Evolutionary conservation across 108 stramenopile species (phyloP).

Genomic region (Mediolabrus comicus): DNA sequence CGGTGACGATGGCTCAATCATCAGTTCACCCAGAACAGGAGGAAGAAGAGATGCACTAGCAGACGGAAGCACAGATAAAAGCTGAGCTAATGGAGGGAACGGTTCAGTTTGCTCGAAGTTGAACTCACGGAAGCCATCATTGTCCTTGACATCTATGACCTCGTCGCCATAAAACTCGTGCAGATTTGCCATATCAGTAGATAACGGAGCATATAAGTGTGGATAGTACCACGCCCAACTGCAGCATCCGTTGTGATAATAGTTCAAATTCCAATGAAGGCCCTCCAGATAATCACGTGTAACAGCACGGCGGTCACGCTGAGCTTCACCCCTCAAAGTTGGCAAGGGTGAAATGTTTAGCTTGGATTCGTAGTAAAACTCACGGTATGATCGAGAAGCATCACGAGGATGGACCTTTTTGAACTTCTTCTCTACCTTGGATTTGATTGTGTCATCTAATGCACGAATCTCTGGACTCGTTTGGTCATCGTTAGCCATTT

Average conservation of each 20-base stretch:
- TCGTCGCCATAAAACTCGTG: constrained; percentile 72
- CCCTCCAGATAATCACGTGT: constrained; percentile 90
- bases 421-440: constrained; percentile 58
- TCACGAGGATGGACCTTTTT: constrained; percentile 64
- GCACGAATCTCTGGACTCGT: constrained; percentile 5
- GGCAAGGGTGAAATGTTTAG: constrained; percentile 66
- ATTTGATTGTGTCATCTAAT: constrained; percentile 26
- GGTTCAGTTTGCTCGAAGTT: constrained; percentile 73
- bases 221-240: constrained; percentile 99
- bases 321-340: constrained; percentile 38
- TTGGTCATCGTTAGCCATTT: neutral
- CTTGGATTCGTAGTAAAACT: constrained; percentile 94
- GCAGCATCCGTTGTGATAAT: constrained; percentile 95
- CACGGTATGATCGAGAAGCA: constrained; percentile 81
- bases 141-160: constrained; percentile 47
- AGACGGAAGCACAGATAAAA: constrained; percentile 94
- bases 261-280: constrained; percentile 92
- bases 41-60: constrained; percentile 91
- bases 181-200: constrained; percentile 92
- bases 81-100: constrained; percentile 92
- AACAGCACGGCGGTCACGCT: constrained; percentile 75
- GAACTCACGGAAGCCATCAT: constrained; percentile 69
- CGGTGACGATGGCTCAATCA: constrained; percentile 87
- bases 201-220: constrained; percentile 91
- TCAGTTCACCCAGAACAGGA: constrained; percentile 82